phyloP scores from a whole-genome alignment of 306 rosid species.

The Mucuna pruriens region DNA sequence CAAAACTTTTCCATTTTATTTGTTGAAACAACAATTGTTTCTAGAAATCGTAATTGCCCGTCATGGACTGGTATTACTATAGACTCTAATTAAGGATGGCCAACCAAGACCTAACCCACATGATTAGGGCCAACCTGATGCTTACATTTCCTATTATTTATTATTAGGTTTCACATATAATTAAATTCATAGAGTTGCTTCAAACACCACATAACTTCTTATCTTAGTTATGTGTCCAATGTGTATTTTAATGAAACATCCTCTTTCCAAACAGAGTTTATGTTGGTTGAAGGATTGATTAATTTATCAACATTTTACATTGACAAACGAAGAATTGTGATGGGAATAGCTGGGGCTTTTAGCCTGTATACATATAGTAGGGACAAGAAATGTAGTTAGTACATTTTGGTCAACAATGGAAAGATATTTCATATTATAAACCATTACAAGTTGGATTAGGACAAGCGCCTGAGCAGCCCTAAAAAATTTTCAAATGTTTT shows the following conservation, averaged over 20 bases:
- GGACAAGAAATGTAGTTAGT: constrained; percentile 46
- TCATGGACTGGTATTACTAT: constrained; percentile 16
- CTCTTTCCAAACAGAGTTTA: constrained; percentile 17
- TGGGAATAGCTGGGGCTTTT: not conserved
- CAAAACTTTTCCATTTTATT: not conserved
- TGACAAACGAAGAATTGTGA: not conserved
- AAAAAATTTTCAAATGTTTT: constrained; percentile 34
- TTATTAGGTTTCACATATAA: not conserved
- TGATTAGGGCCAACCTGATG: constrained; percentile 51
- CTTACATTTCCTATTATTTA: constrained; percentile 41
- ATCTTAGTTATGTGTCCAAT: not conserved
- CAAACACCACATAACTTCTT: constrained; percentile 4
- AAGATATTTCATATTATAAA: constrained; percentile 26
- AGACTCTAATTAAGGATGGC: constrained; percentile 45
- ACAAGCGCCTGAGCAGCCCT: constrained; percentile 35
- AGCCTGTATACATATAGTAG: constrained; percentile 3
- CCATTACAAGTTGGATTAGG: constrained; percentile 44
- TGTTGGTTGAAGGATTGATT: constrained; percentile 18
- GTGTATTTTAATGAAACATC: constrained; percentile 26
- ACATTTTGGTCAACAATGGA: constrained; percentile 35
- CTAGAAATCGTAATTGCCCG: not conserved
- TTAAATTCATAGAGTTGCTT: constrained; percentile 21
- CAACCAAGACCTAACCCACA: constrained; percentile 66
- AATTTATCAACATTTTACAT: constrained; percentile 26
- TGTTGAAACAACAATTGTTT: constrained; percentile 22